Evolutionary conservation across 345 rosid genomes (phyloP), one percentile per base, ranked within the genome.

Genomic region (Psidium guajava): DNA sequence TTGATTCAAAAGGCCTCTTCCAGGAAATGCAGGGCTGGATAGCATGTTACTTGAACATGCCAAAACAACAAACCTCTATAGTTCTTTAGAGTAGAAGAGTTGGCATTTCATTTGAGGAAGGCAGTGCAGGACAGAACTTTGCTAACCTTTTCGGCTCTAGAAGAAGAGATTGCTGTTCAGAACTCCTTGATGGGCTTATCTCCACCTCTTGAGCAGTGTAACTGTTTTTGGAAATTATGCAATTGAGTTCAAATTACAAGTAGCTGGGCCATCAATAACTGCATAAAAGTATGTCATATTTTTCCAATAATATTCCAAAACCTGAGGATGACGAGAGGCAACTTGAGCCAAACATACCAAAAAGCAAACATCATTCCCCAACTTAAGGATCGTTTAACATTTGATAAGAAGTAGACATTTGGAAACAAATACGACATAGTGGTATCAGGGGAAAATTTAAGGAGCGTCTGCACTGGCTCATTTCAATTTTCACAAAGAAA

Each of bases 101-200:
- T 36, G 77, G 77, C 77, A 69, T 36, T 69, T 69, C 77, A 69
- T 69, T 36, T 18, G 77, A 36, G 36, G 77, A 69, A 69, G 77
- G 77, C 77, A 69, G 47, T 69, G 77, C 77, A 32, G 77, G 47
- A 69, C 47, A 82, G 16, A 56, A 82, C 36, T 42, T 82, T 14
- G 27, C 89, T 87, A 69, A 92, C 96, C 95, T 91, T 92, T 90
- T 92, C 54, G 95, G 86, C 81, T 94, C 92, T 84, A 91, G 87
- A 83, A 93, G 91, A 88, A 91, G 92, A 83, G 88, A 55, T 84
- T 93, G 95, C 84, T 89, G 89, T 86, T 93, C 89, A 4, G 87
- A 87, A 80, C 73, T 87, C 89, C 87, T 86, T 9, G 88, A 88
- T 73, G 93, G 88, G 84, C 90, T 92, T 84, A 50, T 85, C 83